phyloP scores from a whole-genome alignment of 2,329 filamentous ascomycete species.

The Fusarium tjaetaba region DNA sequence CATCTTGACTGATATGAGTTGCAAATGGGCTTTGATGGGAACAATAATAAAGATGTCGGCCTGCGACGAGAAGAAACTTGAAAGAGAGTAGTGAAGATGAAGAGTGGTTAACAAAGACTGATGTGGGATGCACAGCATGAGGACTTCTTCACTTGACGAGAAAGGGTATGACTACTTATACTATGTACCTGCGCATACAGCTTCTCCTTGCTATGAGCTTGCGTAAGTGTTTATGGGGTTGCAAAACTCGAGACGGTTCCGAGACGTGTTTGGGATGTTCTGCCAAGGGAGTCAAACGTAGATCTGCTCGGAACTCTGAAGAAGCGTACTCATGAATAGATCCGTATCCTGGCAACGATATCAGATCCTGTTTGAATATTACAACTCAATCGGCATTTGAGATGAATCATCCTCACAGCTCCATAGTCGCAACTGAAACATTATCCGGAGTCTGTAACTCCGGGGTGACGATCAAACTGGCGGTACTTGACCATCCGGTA shows the following conservation, averaged over 20 bases:
- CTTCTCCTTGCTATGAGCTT: background rate
- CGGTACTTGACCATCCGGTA: slow-evolving; percentile 30
- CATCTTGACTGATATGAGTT: slow-evolving; percentile 56
- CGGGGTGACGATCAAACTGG: slow-evolving; percentile 32
- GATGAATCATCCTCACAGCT: slow-evolving; percentile 1
- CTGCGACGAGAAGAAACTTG: slow-evolving; percentile 57
- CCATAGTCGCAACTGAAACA: slow-evolving; percentile 25
- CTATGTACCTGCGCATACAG: too few relatives aligned
- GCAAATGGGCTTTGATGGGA: slow-evolving; percentile 22
- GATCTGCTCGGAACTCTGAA: background rate
- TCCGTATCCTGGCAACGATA: background rate
- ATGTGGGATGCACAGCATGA: slow-evolving; percentile 11
- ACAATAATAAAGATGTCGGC: slow-evolving; percentile 55
- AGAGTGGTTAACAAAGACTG: background rate
- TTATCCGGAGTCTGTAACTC: slow-evolving; percentile 11
- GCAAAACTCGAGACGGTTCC: slow-evolving; percentile 15
- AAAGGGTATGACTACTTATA: slow-evolving; percentile 19
- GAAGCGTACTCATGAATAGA: background rate
- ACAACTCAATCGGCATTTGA: background rate
- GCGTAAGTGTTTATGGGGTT: background rate
- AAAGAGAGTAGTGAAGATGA: slow-evolving; percentile 2
- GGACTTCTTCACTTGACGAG: background rate
- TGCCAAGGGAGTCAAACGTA: background rate
- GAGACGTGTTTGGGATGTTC: slow-evolving; percentile 26
- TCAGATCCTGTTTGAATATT: background rate